Conservation (phyloP, 176 grass and related monocot species). For the bread wheat (Triticum aestivum) region IWGSC_CS_RefSeq_v2.1 NC_057805.1:375077373-375077872, state of each 20-base stretch:
- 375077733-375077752: conserved; percentile 51
- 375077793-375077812: conserved; percentile 22
- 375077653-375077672: conserved; percentile 49
- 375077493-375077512: conserved; percentile 44
- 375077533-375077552: conserved; percentile 82
- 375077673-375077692: conserved; percentile 94
- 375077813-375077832: neutral
- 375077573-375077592: conserved; percentile 79
- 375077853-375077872: neutral
- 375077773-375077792: neutral
- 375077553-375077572: conserved; percentile 59
- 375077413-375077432: conserved; percentile 11
- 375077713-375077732: conserved; percentile 72
- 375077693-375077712: conserved; percentile 63
- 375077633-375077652: conserved; percentile 69
- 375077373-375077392: neutral
- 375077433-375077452: neutral
- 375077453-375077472: neutral
- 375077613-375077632: conserved; percentile 41
- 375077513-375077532: conserved; percentile 86
- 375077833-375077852: neutral
- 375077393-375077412: neutral
- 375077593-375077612: conserved; percentile 50
- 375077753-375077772: conserved; percentile 37
- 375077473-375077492: conserved; percentile 15